Evolutionary conservation across 352 stramenopile species (phyloP), one percentile per base, ranked within the genome.

Genomic region (Pythium sp.): DNA sequence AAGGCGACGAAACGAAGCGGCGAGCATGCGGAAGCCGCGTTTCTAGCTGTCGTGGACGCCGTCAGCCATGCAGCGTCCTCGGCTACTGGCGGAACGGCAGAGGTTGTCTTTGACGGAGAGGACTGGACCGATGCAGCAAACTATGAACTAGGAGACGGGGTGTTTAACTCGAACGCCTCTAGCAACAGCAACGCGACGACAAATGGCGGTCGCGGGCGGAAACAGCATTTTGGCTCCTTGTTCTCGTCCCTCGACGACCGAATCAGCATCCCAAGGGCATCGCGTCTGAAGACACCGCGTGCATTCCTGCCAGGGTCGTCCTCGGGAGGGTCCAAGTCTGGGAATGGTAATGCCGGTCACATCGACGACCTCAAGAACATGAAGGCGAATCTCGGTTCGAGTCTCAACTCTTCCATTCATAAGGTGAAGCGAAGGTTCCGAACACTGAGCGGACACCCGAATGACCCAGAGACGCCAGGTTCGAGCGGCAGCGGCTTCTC

Each of bases 281-380:
- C 81, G n/a, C 81, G 80, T 47, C 70, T 87, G 56, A 83, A 88
- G 57, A 76, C 74, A 43, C 74, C 79, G 26, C 79, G 77, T 53
- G 72, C 75, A 41, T 79, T 87, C 32, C 72, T 84, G 9, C 67
- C 67, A 14, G 61, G 41, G 7, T 54, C 51, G 41, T 65, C 62
- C 8, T 67, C 38, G 9, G 49, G 61, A 20, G 59, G 49, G 18
- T 20, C 38, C 38, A 57, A 62, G 53, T 26, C 65, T 26, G 69
- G 71, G 32, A 70, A 64, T 24, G 70, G 73, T 22, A 72, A 70
- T 1, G 72, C 54, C 36, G 58, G 59, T 14, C 77, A 86, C 64
- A 85, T 92, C 62, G 82, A 92, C 61, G 84, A 92, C 49, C 62
- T 93, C 30, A 90, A 91, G 65, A 87, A 79, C 57, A 89, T 89